Base-by-base conservation (phyloP, 352 stramenopile species). In the Phytopythium kandeliae region DNA sequence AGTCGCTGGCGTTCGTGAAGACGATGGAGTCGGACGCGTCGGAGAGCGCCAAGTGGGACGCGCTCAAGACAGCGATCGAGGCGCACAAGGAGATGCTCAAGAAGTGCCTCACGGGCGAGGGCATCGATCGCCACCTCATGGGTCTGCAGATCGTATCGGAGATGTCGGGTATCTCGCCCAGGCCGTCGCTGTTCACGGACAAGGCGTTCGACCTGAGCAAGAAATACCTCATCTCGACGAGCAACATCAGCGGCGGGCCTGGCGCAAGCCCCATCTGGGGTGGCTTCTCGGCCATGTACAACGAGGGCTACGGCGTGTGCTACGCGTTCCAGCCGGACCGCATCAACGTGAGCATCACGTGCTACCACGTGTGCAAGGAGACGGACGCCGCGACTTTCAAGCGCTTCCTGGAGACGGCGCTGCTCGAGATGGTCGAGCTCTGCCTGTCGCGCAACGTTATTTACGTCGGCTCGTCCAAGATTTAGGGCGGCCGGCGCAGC, bases 71-170 rank as follows among this genome's bases (percentile, higher is more conserved):
- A 33, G 95, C 92, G 16, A 96, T 97, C n/a, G 58, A 71, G 5
- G 76, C 77, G 15, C 96, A 99, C 69, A 92, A 94, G 48, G 76
- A 97, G 54, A 96, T 91, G 50, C 81, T 98, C 28, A 85, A 92
- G 49, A 82, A 80, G 33, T 86, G 74, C 30, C 55, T 95, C 51
- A 86, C 65, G 34, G 85, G 92, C 62, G 47, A 96, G 58, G 95
- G 96, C 31, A 85, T 99, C 17, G 96, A 99, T 64, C 85, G 95
- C 36, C 95, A 98, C 62, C 70, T 99, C 38, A 96, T 99, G 74
- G 96, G 96, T 15, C 72, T 99, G 13, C 85, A 95, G 60, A 96
- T 98, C 57, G 83, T 98, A 31, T 78, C 96, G 12, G 78, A 96
- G 50, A 94, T 96, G 60, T 96, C 89, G 51, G 85, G 90, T 40